Evolutionary conservation across 2,329 filamentous ascomycete genomes (phyloP), one percentile per base, ranked within the genome.

Genomic region (Berkeleyomyces basicola): DNA sequence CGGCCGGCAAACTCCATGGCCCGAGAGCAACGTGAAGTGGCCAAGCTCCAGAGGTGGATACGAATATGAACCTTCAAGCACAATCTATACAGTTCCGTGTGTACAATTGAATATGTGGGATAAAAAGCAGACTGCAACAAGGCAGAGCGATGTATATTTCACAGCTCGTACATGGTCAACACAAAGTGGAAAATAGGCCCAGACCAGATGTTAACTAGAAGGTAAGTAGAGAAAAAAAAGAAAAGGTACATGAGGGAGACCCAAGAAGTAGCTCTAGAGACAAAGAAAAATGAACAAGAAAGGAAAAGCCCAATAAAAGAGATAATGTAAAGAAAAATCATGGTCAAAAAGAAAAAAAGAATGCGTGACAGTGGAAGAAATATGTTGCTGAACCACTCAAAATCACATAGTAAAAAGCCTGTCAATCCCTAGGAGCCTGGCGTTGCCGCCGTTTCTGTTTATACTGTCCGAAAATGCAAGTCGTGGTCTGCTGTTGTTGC

Each of bases 381-480:
- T 39, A 39, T 36, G 33, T 53, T 42, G 16, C 37, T 39, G 11
- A 62, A 31, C 39, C 51, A 33, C 60, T 40, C 42, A 46, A 40
- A 42, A 62, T 23, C 33, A 37, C 58, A 10, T 9, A 49, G 55
- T 60, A n/a, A 16, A 40, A 46, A 40, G 9, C 46, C 37, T 16
- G 44, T 37, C 44, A 49, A 23, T 9, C 10, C 31, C 14, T 11
- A 10, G n/a, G 49, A 37, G 49, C n/a, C n/a, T 16, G 44, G n/a
- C 44, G 44, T 47, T 47, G 44, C 14, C 44, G 44, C 23, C 44
- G 44, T 47, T 14, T 47, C 44, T 7, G 44, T 11, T 43, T 61
- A 64, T 11, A 61, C 58, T 23, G 58, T 33, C 36, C 63, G 59
- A n/a, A 53, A 64, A 58, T 65, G 58, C 4, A 65, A 43, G 51